Conservation (phyloP, 2,329 filamentous ascomycete species). For the Aureobasidium musti region DNA sequence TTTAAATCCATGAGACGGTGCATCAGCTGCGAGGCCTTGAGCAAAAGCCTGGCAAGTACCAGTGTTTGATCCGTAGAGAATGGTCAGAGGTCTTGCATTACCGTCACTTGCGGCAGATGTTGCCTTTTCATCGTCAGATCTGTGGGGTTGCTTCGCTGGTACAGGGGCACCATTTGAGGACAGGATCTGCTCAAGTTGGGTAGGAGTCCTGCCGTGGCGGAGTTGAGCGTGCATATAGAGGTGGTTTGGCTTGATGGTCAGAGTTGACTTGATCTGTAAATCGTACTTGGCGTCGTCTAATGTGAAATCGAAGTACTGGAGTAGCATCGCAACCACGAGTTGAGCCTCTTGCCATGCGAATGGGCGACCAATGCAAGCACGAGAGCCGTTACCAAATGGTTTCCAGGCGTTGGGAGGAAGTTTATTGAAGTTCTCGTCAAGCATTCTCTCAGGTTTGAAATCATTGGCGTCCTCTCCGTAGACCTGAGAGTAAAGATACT, state of each 20-base stretch:
- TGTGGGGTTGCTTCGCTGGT: constrained; percentile 7
- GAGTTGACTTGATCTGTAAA: constrained; percentile 56
- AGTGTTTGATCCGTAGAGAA: constrained; percentile 73
- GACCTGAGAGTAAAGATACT: too few species aligned
- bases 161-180: constrained; percentile 29
- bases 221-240: constrained; percentile 64
- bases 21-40: constrained; percentile 62
- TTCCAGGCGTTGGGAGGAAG: constrained; percentile 42
- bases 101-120: constrained; percentile 1
- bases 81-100: constrained; percentile 55
- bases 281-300: constrained; percentile 63
- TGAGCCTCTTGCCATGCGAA: constrained; percentile 76
- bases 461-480: constrained; percentile 66
- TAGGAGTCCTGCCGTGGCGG: constrained; percentile 52
- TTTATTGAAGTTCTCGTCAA: constrained; percentile 65
- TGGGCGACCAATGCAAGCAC: constrained; percentile 70
- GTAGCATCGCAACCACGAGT: constrained; percentile 61
- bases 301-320: constrained; percentile 71
- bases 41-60: constrained; percentile 74
- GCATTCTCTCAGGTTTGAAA: constrained; percentile 72
- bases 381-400: constrained; percentile 71
- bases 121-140: constrained; percentile 5
- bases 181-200: constrained; percentile 46
- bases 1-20: constrained; percentile 60
- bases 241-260: constrained; percentile 65